Conservation (phyloP, 2,329 filamentous ascomycete genomes). For the Claviceps monticola region DNA sequence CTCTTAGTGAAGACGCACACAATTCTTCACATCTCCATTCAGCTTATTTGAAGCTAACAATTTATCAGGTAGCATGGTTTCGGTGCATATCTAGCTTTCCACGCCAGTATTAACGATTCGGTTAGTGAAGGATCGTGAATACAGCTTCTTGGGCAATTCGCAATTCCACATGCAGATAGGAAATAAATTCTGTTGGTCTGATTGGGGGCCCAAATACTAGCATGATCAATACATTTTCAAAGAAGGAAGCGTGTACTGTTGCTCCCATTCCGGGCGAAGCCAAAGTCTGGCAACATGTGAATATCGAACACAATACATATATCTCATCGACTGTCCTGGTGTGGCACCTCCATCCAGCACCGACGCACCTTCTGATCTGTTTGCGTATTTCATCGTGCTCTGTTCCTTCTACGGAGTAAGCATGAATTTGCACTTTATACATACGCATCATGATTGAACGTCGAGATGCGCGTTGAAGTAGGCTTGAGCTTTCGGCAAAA, state of each 20-base stretch:
- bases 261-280: slow-evolving; percentile 94
- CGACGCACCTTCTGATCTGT: slow-evolving; percentile 62
- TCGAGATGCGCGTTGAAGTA: no score
- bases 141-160: slow-evolving; percentile 83
- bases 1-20: slow-evolving; percentile 99
- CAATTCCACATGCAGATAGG: slow-evolving; percentile 70
- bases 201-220: slow-evolving; percentile 75
- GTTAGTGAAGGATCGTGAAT: slow-evolving; percentile 96
- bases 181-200: slow-evolving; percentile 93
- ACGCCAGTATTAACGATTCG: slow-evolving; percentile 86
- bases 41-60: slow-evolving; percentile 3
- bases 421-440: no score
- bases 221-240: slow-evolving; percentile 90
- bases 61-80: slow-evolving; percentile 78
- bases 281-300: slow-evolving; percentile 97
- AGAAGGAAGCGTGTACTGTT: slow-evolving; percentile 87
- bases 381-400: no score
- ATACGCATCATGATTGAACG: no score
- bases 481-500: no score
- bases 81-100: slow-evolving; percentile 77
- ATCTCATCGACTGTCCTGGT: slow-evolving; percentile 88
- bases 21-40: slow-evolving; percentile 15
- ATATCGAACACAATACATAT: slow-evolving; percentile 63
- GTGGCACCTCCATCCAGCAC: slow-evolving; percentile 80
- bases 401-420: no score